phyloP scores from a whole-genome alignment of 768 basidiomycete species.

The Pisolithus albus region DNA sequence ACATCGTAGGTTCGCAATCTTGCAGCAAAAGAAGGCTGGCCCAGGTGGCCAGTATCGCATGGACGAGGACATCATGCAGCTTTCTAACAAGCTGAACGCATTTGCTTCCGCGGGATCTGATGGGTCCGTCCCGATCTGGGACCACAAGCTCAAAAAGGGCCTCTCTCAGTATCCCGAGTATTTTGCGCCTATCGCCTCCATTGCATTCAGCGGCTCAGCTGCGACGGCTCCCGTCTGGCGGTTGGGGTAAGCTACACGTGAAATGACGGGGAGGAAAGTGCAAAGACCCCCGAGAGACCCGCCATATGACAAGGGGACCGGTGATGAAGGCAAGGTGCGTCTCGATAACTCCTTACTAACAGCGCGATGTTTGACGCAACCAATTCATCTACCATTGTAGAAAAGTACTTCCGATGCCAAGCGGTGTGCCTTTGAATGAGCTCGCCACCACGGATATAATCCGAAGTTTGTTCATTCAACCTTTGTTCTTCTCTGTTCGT shows the following conservation, averaged over 20 bases:
- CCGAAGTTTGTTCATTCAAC: no score
- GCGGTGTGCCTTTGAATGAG: no score
- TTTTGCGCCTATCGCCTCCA: slow-evolving; percentile 68
- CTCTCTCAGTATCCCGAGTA: no score
- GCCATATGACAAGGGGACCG: slow-evolving; percentile 48
- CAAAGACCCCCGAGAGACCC: slow-evolving; percentile 57
- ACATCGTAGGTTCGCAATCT: slow-evolving; percentile 67
- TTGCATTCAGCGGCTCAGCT: slow-evolving; percentile 80
- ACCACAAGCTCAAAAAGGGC: no score
- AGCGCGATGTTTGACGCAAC: no score
- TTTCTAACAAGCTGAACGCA: slow-evolving; percentile 83
- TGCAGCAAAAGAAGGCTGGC: slow-evolving; percentile 72
- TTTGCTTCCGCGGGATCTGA: no score
- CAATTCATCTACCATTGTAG: no score
- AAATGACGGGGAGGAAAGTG: slow-evolving; percentile 77
- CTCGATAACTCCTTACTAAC: no score
- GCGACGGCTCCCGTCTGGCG: slow-evolving; percentile 74
- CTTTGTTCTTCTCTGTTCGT: no score
- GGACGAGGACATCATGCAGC: slow-evolving; percentile 92
- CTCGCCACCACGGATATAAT: no score
- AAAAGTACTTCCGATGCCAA: no score
- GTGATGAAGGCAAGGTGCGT: slow-evolving; percentile 71
- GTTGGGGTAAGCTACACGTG: slow-evolving; percentile 86
- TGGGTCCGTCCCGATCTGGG: no score
- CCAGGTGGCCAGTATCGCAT: slow-evolving; percentile 89